These are phyloP conservation scores for Saccharomycopsis amapae DNA, from an alignment of 805 yeast genomes.

Conservation along the genomic window DNA sequence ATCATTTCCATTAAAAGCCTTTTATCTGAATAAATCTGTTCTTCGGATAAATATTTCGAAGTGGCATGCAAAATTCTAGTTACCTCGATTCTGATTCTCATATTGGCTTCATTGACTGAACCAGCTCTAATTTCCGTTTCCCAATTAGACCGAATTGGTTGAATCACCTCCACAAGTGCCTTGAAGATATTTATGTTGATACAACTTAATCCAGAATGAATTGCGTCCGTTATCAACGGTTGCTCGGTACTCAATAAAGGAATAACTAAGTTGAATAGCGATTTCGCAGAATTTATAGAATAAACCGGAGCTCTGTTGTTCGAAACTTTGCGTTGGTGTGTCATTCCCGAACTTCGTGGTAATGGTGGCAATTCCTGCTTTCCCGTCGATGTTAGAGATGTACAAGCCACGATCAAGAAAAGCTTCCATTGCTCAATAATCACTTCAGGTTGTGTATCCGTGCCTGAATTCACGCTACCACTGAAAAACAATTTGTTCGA, in stretches of 20 bases:
- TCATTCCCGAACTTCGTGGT: constrained; percentile 31
- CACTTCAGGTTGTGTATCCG: constrained; percentile 52
- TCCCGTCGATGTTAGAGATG: constrained; percentile 81
- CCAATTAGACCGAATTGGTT: constrained; percentile 52
- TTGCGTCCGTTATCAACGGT: constrained; percentile 68
- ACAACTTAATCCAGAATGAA: constrained; percentile 83
- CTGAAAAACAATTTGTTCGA: constrained; percentile 19
- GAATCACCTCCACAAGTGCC: constrained; percentile 71
- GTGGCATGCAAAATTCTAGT: constrained; percentile 72
- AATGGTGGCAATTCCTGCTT: constrained; percentile 67
- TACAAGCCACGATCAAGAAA: constrained; percentile 84
- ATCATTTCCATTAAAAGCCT: constrained; percentile 62
- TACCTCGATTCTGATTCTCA: constrained; percentile 60
- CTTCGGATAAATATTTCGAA: constrained; percentile 48
- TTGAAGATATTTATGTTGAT: constrained; percentile 84
- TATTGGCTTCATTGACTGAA: constrained; percentile 29
- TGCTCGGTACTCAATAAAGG: constrained; percentile 73
- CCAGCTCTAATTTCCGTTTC: constrained; percentile 29
- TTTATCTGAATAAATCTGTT: constrained; percentile 51
- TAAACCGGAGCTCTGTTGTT: constrained; percentile 40
- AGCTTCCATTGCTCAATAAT: constrained; percentile 83
- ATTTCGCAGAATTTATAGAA: constrained; percentile 85
- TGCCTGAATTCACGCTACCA: not conserved
- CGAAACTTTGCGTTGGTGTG: constrained; percentile 3
- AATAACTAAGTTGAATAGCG: constrained; percentile 79